These are phyloP conservation scores for Fraxinus sp. DNA, from an alignment of 305 asterid species.

Conservation along the genomic window DNA sequence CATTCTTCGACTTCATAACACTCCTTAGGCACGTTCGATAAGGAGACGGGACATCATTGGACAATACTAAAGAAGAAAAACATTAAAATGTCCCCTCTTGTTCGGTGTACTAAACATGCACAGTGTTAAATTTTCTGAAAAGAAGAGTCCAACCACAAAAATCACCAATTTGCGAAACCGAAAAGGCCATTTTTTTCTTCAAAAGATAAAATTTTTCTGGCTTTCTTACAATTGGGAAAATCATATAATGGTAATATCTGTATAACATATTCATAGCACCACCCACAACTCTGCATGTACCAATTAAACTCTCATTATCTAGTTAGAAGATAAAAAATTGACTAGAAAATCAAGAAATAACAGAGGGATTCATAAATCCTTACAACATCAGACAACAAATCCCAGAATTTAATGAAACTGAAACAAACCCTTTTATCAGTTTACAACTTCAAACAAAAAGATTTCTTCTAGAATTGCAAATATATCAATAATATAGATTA, in stretches of 20 bases:
- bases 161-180: not conserved
- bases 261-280: not conserved
- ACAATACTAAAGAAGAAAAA: not conserved
- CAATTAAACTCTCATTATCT: not conserved
- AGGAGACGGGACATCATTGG: not conserved
- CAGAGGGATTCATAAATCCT: not conserved
- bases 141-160: not conserved
- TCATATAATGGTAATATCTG: not conserved
- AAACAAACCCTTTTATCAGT: conserved; percentile 9
- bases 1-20: not conserved
- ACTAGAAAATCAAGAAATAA: not conserved
- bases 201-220: not conserved
- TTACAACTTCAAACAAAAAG: conserved; percentile 11
- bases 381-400: not conserved
- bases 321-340: not conserved
- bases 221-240: not conserved
- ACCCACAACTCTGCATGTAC: not conserved
- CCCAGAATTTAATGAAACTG: conserved; percentile 1
- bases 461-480: not conserved
- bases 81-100: not conserved
- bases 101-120: not conserved
- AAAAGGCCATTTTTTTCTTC: not conserved
- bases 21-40: not conserved
- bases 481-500: not conserved
- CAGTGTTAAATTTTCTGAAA: not conserved